Base-by-base conservation (phyloP, 495 filamentous ascomycete genomes). In the Penicillium mononematosum region DNA sequence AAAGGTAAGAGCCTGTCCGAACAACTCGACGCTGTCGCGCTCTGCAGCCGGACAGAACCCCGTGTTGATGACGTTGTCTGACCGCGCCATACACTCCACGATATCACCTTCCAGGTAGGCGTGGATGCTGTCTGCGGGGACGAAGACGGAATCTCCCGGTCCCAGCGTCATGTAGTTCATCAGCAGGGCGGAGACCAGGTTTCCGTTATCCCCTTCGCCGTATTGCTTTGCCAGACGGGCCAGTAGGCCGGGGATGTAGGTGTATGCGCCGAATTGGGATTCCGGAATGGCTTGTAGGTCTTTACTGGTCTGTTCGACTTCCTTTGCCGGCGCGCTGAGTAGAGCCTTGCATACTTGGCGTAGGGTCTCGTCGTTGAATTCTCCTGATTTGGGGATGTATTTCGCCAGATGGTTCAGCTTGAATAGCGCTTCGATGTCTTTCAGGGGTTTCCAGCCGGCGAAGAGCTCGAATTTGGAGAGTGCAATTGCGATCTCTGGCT, bases 71-170 rank as follows among this genome's bases (percentile, higher is more conserved):
- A 93, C 88, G 52, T 92, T 91, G 71, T 92, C 87, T 32, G 81
- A 87, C 20, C 89, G 83, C 3, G 88, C 89, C 89, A 94, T 92
- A 73, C 89, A 91, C 67, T 92, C 88, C 54, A 94, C 83, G 46
- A 92, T 90, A 68, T 91, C 86, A 0, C 90, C 90, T 44, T 81
- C 80, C 3, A 92, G 69, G 66, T 91, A 92, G 2, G 88, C 88
- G 62, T 92, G 88, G 51, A 91, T 88, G 17, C 86, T 88, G 59
- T 92, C 87, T 14, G 86, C 87, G 1, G 89, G 89, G 25, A 93
- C 86, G 64, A 81, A 89, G 44, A 93, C 79, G 3, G 85, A 80
- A 41, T 91, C 83, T 14, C 88, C 87, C 3, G 84, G 76, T 5
- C 78, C 62, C 11, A 92, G 78, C 6, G 78, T 77, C 34, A 94